phyloP scores from a whole-genome alignment of 1,284 basidiomycete genomes.

The Malassezia obtusa region DNA sequence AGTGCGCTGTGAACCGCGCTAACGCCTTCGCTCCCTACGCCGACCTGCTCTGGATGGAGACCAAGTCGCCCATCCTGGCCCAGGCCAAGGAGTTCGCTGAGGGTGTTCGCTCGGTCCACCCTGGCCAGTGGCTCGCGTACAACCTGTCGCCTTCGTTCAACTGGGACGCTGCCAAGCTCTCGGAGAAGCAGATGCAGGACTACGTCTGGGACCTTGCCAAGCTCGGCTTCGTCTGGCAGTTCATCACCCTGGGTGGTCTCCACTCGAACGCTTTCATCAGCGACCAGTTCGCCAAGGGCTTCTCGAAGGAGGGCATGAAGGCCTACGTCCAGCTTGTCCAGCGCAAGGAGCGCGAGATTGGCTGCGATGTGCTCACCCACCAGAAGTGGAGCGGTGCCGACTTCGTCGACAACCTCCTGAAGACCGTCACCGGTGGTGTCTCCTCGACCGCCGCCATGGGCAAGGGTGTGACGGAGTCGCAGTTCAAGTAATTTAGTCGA shows the following conservation, averaged over 20 bases:
- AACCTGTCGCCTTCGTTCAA: conserved; percentile 50
- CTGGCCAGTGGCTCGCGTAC: conserved; percentile 47
- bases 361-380: conserved; percentile 49
- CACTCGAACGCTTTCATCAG: conserved; percentile 97
- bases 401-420: conserved; percentile 80
- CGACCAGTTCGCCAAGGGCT: conserved; percentile 78
- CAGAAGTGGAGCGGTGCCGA: conserved; percentile 84
- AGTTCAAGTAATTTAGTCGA: conserved; percentile 55
- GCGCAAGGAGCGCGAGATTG: conserved; percentile 51
- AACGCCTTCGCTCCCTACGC: conserved; percentile 87
- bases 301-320: conserved; percentile 66
- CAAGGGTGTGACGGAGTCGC: conserved; percentile 78
- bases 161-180: conserved; percentile 58
- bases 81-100: conserved; percentile 86
- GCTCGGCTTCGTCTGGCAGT: conserved; percentile 94
- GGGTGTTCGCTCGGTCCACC: conserved; percentile 38
- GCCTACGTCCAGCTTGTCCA: conserved; percentile 55
- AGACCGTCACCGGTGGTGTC: conserved; percentile 86
- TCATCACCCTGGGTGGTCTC: conserved; percentile 90
- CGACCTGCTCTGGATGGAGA: conserved; percentile 67
- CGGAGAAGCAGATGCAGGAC: conserved; percentile 70
- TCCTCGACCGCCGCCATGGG: conserved; percentile 89
- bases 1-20: conserved; percentile 84
- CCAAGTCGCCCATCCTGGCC: conserved; percentile 83
- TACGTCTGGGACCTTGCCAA: conserved; percentile 89